A percentile compares a stretch with the other conserved stretches of the same genome.
Evolutionary conservation across 78 protist species (phyloP).

Genomic region (Dictyostelium intermedium): DNA sequence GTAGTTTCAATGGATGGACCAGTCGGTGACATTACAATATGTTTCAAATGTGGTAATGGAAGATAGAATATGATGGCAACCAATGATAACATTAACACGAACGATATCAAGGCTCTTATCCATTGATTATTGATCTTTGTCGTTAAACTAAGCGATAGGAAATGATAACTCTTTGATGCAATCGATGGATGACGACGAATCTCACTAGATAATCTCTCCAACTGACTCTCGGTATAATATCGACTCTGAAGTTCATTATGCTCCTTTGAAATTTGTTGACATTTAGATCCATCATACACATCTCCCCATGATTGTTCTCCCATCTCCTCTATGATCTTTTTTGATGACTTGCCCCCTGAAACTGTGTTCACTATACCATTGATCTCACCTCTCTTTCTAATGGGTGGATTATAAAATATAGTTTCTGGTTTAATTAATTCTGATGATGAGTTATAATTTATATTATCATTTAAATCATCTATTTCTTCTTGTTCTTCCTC

Average conservation of each 20-base stretch:
- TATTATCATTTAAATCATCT: not conserved
- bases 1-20: conserved; percentile 7
- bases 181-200: conserved; percentile 52
- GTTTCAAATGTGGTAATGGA: conserved; percentile 22
- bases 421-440: not conserved
- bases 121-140: conserved; percentile 36
- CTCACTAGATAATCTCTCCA: conserved; percentile 33
- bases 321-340: not conserved
- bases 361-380: not conserved
- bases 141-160: not conserved
- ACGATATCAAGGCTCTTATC: not conserved
- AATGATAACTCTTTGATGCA: conserved; percentile 31
- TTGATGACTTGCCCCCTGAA: not conserved
- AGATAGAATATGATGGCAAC: not conserved
- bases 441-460: not conserved
- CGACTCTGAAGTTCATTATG: not conserved
- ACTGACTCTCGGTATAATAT: conserved; percentile 3
- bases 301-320: not conserved
- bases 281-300: not conserved
- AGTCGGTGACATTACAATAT: not conserved
- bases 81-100: not conserved
- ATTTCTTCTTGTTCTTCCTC: not conserved
- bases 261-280: not conserved
- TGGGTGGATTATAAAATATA: conserved; percentile 29
- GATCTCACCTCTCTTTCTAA: not conserved